phyloP scores from a whole-genome alignment of 2,329 filamentous ascomycete genomes.

The Colletotrichum tamarilloi region DNA sequence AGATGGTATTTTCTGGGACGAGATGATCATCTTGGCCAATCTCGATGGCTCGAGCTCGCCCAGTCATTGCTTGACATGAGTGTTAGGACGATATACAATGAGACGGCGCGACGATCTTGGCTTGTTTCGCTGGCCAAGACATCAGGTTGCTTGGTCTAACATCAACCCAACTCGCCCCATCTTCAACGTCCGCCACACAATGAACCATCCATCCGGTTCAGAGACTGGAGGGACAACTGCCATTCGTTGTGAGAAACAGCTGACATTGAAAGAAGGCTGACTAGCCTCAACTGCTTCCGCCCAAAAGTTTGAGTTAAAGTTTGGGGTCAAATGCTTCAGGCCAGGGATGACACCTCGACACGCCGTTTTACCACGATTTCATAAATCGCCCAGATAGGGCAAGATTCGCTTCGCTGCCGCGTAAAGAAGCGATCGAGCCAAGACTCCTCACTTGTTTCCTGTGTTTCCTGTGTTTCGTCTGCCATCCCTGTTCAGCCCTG shows the following conservation, averaged over 20 bases:
- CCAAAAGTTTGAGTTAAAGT: conserved; percentile 14
- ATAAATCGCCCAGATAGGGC: neutral
- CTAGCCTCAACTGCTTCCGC: neutral
- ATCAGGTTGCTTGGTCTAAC: neutral
- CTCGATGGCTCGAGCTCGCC: neutral
- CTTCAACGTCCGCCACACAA: neutral
- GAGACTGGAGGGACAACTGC: neutral
- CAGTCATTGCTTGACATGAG: neutral
- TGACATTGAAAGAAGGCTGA: neutral
- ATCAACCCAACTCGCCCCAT: neutral
- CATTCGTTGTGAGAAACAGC: neutral
- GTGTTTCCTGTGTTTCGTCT: neutral
- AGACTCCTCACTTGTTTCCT: neutral
- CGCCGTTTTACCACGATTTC: conserved; percentile 1
- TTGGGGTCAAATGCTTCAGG: conserved; percentile 14
- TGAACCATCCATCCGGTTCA: neutral
- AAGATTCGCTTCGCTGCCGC: conserved; percentile 23
- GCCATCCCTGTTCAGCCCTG: neutral
- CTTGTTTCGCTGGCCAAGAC: neutral
- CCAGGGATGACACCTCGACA: conserved; percentile 11
- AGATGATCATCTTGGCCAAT: neutral
- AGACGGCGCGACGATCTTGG: neutral
- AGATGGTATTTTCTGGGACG: neutral
- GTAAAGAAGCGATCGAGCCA: conserved; percentile 4
- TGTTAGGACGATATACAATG: neutral